A percentile compares a stretch with the other conserved stretches of the same genome.
Conservation (phyloP, 2,329 filamentous ascomycete species). For the Penicillium sp. region DNA sequence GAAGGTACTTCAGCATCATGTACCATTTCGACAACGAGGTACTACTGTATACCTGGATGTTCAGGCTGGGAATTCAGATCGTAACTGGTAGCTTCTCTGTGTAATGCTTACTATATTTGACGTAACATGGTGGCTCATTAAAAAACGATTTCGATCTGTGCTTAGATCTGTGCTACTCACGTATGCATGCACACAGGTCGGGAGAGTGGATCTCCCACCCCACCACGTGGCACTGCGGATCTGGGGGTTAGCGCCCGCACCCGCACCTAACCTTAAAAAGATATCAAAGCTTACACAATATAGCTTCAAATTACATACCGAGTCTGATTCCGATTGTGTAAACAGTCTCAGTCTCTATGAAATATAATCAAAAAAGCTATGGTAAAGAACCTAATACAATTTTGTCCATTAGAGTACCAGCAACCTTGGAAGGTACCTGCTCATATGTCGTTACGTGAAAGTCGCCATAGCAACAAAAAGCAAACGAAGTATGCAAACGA, state of each 20-base stretch:
- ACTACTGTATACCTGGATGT: neutral
- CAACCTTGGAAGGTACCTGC: neutral
- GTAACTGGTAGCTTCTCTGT: neutral
- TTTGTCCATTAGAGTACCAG: neutral
- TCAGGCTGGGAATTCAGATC: neutral
- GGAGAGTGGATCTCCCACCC: neutral
- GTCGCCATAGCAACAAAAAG: neutral
- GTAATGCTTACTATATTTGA: neutral
- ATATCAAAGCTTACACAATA: neutral
- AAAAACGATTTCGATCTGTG: neutral
- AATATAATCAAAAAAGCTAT: neutral
- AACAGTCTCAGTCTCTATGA: neutral
- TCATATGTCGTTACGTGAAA: neutral
- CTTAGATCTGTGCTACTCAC: neutral
- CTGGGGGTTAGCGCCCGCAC: neutral
- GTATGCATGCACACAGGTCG: neutral
- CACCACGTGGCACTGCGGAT: conserved; percentile 2
- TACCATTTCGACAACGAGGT: neutral
- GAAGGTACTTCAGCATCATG: neutral
- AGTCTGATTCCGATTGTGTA: neutral
- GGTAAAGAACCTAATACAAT: neutral
- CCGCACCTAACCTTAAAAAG: conserved; percentile 1
- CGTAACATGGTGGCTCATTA: neutral
- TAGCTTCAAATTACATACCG: neutral
- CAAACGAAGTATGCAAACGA: neutral